Evolutionary conservation across 352 stramenopile genomes (phyloP), one percentile per base, ranked within the genome.

Genomic region (Pythium apleroticum): DNA sequence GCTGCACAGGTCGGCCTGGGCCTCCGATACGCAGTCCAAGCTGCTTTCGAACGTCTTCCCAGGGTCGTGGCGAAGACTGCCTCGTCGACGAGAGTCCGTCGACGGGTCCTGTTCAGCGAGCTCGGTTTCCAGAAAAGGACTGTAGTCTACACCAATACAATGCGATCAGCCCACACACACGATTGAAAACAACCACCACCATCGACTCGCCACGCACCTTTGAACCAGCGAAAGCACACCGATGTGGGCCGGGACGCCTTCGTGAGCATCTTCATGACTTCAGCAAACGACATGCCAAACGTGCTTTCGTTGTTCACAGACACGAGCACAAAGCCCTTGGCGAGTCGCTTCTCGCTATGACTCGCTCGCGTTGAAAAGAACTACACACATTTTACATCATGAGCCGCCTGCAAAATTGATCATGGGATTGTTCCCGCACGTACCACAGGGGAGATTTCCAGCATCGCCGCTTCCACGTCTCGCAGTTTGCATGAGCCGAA

Each of bases 291-390:
- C 62, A 65, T 58, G 7, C 84, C 82, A 57, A 91, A 90, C 3
- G 84, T 95, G 60, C 81, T 90, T 58, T 92, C 77, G 33, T 86
- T 84, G 71, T 93, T 95, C 58, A 95, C 77, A 8, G 84, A 83
- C 3, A 88, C 74, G 24, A 95, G 63, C 22, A 94, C 76, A 30
- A 90, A 91, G 7, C 86, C 86, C 59, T 88, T 91, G n/a, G 70
- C 69, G 39, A 93, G 52, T 20, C 75, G 71, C 49, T 84, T 88
- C 55, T 88, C 82, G 28, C 76, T 86, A 49, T 65, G 59, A 4
- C 71, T 52, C 8, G 64, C 37, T 0, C 77, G 75, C 2, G 78
- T 80, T 14, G 83, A 90, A 46, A 91, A 89, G 52, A 88, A 86
- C 74, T 81, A 39, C 4, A 53, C 22, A 48, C 10, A 53, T 10